phyloP scores from a whole-genome alignment of 306 rosid species.

The Geum urbanum region DNA sequence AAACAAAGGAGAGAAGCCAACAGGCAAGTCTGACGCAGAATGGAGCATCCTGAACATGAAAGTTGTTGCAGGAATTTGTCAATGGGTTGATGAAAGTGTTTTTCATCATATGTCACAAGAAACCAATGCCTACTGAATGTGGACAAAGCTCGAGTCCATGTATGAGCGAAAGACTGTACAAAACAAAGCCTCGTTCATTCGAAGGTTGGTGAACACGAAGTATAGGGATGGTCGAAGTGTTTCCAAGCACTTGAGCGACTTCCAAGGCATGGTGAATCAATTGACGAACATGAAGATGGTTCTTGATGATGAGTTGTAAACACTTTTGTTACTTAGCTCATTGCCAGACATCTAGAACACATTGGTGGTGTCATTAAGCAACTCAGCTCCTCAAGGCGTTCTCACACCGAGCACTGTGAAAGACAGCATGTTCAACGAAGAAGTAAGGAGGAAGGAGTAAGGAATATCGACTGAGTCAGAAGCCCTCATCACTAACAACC shows the following conservation, averaged over 20 bases:
- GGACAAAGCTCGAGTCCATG: background rate
- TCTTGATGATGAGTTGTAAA: conserved; percentile 3
- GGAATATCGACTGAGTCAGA: background rate
- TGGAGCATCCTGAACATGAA: background rate
- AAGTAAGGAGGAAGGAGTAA: background rate
- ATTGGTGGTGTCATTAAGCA: too few relatives aligned
- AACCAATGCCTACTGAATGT: background rate
- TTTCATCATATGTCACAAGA: background rate
- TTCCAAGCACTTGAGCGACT: background rate
- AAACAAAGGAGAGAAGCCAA: background rate
- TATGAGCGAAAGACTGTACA: background rate
- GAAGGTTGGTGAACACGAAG: background rate
- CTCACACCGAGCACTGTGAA: background rate
- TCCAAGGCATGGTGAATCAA: conserved; percentile 2
- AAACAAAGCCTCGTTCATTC: background rate
- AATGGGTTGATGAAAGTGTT: background rate
- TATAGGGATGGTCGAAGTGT: background rate
- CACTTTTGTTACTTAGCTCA: background rate
- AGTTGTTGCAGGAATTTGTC: background rate
- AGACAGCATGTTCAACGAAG: background rate
- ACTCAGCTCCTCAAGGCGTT: too few relatives aligned
- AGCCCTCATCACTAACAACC: background rate
- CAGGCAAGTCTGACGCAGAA: background rate
- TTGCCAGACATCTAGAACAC: too few relatives aligned
- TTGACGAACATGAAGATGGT: background rate